phyloP scores from a whole-genome alignment of 2,329 filamentous ascomycete species.

The Verticillium isaacii region DNA sequence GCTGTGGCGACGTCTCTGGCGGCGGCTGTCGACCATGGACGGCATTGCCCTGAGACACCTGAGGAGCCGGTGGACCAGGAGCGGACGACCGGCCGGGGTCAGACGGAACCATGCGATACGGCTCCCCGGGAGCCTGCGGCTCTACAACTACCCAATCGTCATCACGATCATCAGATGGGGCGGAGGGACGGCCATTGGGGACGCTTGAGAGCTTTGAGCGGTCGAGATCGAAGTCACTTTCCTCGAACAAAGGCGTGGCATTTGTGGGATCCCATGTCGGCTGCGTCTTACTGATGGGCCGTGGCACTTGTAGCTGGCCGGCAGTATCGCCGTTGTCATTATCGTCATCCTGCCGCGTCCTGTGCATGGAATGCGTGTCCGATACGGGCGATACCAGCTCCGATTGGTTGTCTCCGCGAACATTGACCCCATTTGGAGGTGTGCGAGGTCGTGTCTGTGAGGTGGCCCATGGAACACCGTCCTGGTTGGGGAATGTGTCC shows the following conservation, averaged over 20 bases:
- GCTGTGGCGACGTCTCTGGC: constrained; percentile 22
- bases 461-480: constrained; percentile 10
- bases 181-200: neutral
- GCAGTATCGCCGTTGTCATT: constrained; percentile 11
- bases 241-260: constrained; percentile 30
- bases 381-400: constrained; percentile 28
- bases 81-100: neutral
- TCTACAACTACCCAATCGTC: constrained; percentile 26
- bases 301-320: constrained; percentile 14
- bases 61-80: neutral
- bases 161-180: constrained; percentile 15
- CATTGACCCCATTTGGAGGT: constrained; percentile 13
- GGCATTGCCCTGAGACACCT: neutral
- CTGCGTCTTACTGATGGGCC: constrained; percentile 28
- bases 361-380: constrained; percentile 17
- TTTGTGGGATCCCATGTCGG: constrained; percentile 28
- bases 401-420: constrained; percentile 15
- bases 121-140: neutral
- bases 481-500: constrained; percentile 13
- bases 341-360: neutral
- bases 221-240: constrained; percentile 24
- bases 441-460: constrained; percentile 10
- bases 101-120: neutral
- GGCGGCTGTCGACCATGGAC: constrained; percentile 1
- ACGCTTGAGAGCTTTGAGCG: constrained; percentile 11